Evolutionary conservation across 257 asterid genomes (phyloP), one percentile per base, ranked within the genome.

Genomic region (Henckelia pumila): DNA sequence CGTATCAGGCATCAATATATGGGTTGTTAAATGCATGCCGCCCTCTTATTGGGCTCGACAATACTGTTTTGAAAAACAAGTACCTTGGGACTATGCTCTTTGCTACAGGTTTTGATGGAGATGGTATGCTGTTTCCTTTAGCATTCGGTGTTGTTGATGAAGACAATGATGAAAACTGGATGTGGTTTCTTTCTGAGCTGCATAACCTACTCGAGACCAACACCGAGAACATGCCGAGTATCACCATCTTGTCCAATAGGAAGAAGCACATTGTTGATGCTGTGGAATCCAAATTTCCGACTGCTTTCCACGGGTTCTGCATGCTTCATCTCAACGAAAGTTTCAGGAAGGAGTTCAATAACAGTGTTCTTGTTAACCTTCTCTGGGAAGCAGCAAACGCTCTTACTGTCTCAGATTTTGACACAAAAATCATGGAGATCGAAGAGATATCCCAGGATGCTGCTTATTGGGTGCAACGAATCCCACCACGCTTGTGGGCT

Each of bases 71-170:
- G 57, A 88, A 80, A 73, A 88, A 74, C 56, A 86, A 88, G 63
- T 88, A 88, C 76, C 82, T 81, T 2, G 93, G 91, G 32, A 82
- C 89, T 9, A 57, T 88, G 76, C 85, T 86, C 33, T 69, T 84
- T n/a, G 93, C 96, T 6, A 77, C 89, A 2, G 85, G 89, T 21
- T 88, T 88, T 62, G 96, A 88, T 67, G 96, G 96, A 61, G 85
- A 86, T 29, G 91, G 93, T 61, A 81, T 71, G 3, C 75, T 81
- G 30, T 88, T 84, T 65, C 96, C 93, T 30, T 67, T 88, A 49
- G 96, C 96, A 20, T 88, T 88, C 14, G 89, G 93, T 64, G 86
- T 86, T 75, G 89, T 88, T 53, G 91, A 84, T 0, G 91, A 86
- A 69, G 95, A 84, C 74, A 88, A 59, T 28, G 88, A 84, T 49